Evolutionary conservation across 805 yeast genomes (phyloP).

Genomic region (Candida rishiriensis): DNA sequence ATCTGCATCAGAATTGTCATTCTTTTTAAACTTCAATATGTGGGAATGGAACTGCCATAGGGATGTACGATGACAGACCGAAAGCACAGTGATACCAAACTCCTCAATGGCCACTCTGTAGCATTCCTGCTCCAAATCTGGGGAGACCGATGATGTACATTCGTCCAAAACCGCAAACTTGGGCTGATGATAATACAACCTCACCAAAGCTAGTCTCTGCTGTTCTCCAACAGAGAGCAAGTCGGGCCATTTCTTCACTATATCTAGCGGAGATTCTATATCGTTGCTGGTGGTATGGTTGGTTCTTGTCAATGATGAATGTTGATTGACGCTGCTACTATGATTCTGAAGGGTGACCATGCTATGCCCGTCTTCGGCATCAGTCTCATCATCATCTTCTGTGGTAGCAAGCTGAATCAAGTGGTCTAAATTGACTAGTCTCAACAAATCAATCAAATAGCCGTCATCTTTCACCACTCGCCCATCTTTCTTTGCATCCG

Average conservation of each 20-base stretch:
- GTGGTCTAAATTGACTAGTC: slow-evolving; percentile 55
- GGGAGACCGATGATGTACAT: slow-evolving; percentile 91
- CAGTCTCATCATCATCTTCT: slow-evolving; percentile 14
- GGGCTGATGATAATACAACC: slow-evolving; percentile 87
- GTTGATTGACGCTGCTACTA: slow-evolving; percentile 1
- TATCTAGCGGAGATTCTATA: slow-evolving; percentile 51
- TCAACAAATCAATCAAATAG: slow-evolving; percentile 49
- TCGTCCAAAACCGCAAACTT: slow-evolving; percentile 93
- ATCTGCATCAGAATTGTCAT: slow-evolving; percentile 1
- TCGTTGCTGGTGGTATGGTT: neutral
- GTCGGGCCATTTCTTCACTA: slow-evolving; percentile 79
- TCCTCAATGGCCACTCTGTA: slow-evolving; percentile 70
- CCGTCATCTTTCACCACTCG: slow-evolving; percentile 37
- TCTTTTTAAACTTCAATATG: slow-evolving; percentile 59
- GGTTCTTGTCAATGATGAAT: slow-evolving; percentile 8
- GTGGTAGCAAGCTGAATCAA: slow-evolving; percentile 39
- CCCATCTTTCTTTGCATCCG: slow-evolving; percentile 24
- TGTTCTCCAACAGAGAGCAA: slow-evolving; percentile 88
- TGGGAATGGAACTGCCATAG: slow-evolving; percentile 88
- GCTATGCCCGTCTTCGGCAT: slow-evolving; percentile 2
- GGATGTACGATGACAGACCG: slow-evolving; percentile 90
- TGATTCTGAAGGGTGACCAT: neutral
- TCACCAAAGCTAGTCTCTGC: slow-evolving; percentile 88
- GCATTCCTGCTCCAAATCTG: slow-evolving; percentile 87
- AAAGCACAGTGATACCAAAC: slow-evolving; percentile 73